These are phyloP conservation scores for Wickerhamiella siamensis DNA, from an alignment of 805 yeast species.

Conservation along the genomic window DNA sequence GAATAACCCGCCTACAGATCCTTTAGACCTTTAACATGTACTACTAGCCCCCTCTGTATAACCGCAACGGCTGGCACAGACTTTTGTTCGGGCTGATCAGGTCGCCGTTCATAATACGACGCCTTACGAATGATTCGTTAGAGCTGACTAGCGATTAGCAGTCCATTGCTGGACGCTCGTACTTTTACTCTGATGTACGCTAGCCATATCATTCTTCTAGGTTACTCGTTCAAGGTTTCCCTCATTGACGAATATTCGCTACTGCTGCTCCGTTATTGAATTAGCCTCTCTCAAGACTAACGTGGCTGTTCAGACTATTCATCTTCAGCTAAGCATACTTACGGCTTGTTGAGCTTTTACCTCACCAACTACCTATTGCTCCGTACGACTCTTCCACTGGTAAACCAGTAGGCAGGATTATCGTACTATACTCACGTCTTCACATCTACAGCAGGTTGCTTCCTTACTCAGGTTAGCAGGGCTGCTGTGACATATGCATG, in stretches of 20 bases:
- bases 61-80: slow-evolving; percentile 4
- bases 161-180: too few species aligned
- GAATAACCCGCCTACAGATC: slow-evolving; percentile 2
- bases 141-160: too few species aligned
- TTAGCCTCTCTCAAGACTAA: slow-evolving; percentile 4
- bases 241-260: slow-evolving; percentile 2
- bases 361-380: slow-evolving; percentile 6
- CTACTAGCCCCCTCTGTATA: slow-evolving; percentile 2
- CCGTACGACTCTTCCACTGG: slow-evolving; percentile 1
- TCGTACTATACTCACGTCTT: slow-evolving; percentile 7
- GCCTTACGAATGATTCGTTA: too few species aligned
- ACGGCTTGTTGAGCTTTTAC: slow-evolving; percentile 5
- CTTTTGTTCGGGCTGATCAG: slow-evolving; percentile 1
- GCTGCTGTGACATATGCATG: slow-evolving; percentile 8
- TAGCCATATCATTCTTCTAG: neutral
- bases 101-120: slow-evolving; percentile 1
- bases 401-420: slow-evolving; percentile 2
- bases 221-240: slow-evolving; percentile 3
- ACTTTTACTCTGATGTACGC: neutral
- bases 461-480: too few species aligned
- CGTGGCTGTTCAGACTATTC: slow-evolving; percentile 7
- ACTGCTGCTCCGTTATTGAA: neutral
- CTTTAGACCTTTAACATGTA: slow-evolving; percentile 3
- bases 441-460: too few species aligned
- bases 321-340: slow-evolving; percentile 5